Evolutionary conservation across 306 rosid genomes (phyloP).

Genomic region (Rosa multiflora): DNA sequence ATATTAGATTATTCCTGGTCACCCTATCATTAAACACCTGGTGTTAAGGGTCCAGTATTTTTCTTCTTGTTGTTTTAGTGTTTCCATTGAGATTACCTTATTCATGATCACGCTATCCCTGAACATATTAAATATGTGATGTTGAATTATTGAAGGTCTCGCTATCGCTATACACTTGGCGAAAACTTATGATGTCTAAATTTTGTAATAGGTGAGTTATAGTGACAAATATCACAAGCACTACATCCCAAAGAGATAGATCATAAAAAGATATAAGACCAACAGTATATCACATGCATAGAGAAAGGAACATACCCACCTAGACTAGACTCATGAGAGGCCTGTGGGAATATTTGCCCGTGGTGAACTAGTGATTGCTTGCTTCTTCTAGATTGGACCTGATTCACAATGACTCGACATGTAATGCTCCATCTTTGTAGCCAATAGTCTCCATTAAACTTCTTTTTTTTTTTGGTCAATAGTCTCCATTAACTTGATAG

Average conservation of each 20-base stretch:
- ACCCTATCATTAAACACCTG: too few species aligned
- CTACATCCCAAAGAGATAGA: not conserved
- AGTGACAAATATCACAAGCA: constrained; percentile 17
- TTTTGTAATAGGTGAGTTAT: not conserved
- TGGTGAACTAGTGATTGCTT: not conserved
- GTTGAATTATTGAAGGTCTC: not conserved
- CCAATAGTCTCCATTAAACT: too few species aligned
- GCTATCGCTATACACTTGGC: not conserved
- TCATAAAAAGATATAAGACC: too few species aligned
- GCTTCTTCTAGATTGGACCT: constrained; percentile 2
- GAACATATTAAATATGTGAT: too few species aligned
- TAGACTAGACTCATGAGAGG: constrained; percentile 6
- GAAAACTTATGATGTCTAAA: not conserved
- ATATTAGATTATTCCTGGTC: too few species aligned
- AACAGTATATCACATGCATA: constrained; percentile 11
- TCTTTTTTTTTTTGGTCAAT: too few species aligned
- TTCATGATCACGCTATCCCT: too few species aligned
- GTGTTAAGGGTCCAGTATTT: too few species aligned
- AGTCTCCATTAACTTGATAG: constrained; percentile 1
- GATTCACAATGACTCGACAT: not conserved
- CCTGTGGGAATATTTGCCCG: constrained; percentile 32
- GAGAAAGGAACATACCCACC: not conserved
- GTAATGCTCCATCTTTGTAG: not conserved
- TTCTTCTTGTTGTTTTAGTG: too few species aligned
- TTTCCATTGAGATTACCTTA: too few species aligned